Evolutionary conservation across 805 yeast genomes (phyloP).

Genomic region (Yarrowia phangngaensis): DNA sequence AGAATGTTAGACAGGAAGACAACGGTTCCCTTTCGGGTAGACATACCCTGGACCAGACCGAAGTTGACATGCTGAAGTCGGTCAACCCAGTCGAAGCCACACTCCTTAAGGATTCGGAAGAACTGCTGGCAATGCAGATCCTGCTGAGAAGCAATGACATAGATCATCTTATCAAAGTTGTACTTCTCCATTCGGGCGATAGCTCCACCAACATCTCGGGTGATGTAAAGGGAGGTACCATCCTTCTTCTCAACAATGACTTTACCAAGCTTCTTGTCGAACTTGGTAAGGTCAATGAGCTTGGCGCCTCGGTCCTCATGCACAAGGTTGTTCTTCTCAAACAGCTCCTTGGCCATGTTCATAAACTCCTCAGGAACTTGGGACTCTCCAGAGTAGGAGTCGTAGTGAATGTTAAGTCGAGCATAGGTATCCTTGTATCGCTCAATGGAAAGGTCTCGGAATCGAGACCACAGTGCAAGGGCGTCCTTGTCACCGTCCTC

Average conservation of each 20-base stretch:
- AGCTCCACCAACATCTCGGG: constrained; percentile 97
- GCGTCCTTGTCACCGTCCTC: constrained; percentile 89
- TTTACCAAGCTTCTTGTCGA: constrained; percentile 89
- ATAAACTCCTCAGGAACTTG: constrained; percentile 75
- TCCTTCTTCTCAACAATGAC: constrained; percentile 89
- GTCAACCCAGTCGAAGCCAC: constrained; percentile 86
- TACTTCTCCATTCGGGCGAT: constrained; percentile 78
- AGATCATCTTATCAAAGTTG: constrained; percentile 91
- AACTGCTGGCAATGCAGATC: constrained; percentile 92
- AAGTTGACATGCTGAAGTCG: constrained; percentile 80
- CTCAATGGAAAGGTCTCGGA: constrained; percentile 86
- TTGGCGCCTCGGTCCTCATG: constrained; percentile 89
- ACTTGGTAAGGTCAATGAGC: constrained; percentile 76
- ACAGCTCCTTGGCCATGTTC: constrained; percentile 58
- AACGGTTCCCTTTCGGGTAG: constrained; percentile 96
- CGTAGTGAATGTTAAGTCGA: constrained; percentile 84
- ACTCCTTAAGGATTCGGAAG: constrained; percentile 85
- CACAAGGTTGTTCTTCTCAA: constrained; percentile 65
- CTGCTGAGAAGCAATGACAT: constrained; percentile 94
- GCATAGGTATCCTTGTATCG: constrained; percentile 85
- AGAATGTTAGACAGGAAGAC: constrained; percentile 93
- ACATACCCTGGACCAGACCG: constrained; percentile 98
- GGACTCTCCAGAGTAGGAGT: constrained; percentile 91
- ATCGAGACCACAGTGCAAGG: constrained; percentile 71
- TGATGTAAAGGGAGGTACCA: constrained; percentile 89